Conservation (phyloP, 768 basidiomycete species). For the Tulasnella sp. region DNA sequence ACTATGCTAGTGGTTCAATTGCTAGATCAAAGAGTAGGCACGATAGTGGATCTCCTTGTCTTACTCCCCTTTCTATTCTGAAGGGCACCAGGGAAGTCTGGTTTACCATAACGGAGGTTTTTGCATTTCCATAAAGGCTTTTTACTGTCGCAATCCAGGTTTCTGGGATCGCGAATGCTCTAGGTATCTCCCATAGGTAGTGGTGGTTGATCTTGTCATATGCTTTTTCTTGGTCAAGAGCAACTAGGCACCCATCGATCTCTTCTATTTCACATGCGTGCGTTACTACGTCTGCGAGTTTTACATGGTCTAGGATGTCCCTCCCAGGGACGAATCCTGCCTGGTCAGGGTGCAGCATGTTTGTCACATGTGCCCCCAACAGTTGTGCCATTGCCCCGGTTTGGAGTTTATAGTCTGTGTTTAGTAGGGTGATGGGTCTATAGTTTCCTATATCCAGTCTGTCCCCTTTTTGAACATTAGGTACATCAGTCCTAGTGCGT, state of each 20-base stretch:
- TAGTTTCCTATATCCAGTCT: slow-evolving; percentile 7
- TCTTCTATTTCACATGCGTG: slow-evolving; percentile 15
- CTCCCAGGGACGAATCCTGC: slow-evolving; percentile 20
- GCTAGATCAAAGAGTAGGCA: slow-evolving; percentile 19
- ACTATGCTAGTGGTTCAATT: slow-evolving; percentile 18
- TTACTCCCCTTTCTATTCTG: not conserved
- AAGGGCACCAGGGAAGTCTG: not conserved
- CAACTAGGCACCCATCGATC: slow-evolving; percentile 1
- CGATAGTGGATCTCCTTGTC: slow-evolving; percentile 26
- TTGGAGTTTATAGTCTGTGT: slow-evolving; percentile 19
- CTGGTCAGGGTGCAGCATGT: slow-evolving; percentile 18
- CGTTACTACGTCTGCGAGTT: slow-evolving; percentile 6
- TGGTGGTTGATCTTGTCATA: slow-evolving; percentile 24
- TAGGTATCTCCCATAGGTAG: slow-evolving; percentile 21
- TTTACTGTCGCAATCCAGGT: not conserved
- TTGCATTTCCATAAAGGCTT: not conserved
- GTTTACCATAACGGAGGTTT: slow-evolving; percentile 14
- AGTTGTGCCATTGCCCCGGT: not conserved
- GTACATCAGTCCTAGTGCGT: slow-evolving; percentile 1
- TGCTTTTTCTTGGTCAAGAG: slow-evolving; percentile 25
- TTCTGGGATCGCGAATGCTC: not conserved
- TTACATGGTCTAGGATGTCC: slow-evolving; percentile 22
- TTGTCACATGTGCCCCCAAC: not conserved
- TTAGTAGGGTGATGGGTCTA: slow-evolving; percentile 22
- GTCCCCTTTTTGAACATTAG: slow-evolving; percentile 25